A percentile compares a stretch with the other conserved stretches of the same genome.
phyloP scores from a whole-genome alignment of 2,329 filamentous ascomycete genomes.

The Claviceps cyperi region DNA sequence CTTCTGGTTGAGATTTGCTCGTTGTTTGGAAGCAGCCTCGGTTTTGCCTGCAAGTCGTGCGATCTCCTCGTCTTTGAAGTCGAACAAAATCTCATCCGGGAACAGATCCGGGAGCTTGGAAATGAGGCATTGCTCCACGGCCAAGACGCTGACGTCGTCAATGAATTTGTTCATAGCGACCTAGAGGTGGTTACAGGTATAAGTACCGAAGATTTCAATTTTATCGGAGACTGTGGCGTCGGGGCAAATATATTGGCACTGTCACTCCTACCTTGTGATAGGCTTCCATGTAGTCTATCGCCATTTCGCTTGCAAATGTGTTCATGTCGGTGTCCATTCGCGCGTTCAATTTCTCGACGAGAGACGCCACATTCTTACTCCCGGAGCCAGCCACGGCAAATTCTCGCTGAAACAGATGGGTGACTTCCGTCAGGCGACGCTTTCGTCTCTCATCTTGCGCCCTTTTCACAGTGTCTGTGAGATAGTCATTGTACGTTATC shows the following conservation, averaged over 20 bases:
- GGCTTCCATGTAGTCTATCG: constrained; percentile 22
- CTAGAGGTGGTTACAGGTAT: constrained; percentile 5
- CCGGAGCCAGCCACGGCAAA: no score
- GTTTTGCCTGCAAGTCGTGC: background rate
- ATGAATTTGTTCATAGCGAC: constrained; percentile 10
- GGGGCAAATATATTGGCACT: background rate
- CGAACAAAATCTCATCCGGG: constrained; percentile 7
- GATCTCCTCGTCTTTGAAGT: constrained; percentile 8
- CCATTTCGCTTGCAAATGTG: constrained; percentile 3
- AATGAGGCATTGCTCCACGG: constrained; percentile 12
- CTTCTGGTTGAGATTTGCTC: background rate
- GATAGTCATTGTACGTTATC: constrained; percentile 39
- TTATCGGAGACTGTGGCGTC: background rate
- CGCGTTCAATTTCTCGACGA: background rate
- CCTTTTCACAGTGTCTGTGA: constrained; percentile 23
- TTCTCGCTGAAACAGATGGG: no score
- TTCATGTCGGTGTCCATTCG: constrained; percentile 2
- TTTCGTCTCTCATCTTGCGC: constrained; percentile 9
- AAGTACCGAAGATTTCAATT: background rate
- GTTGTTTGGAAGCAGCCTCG: constrained; percentile 2
- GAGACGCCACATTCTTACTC: no score
- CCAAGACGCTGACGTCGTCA: constrained; percentile 13
- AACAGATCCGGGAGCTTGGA: constrained; percentile 9
- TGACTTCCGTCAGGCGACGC: background rate
- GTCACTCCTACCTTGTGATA: constrained; percentile 24